Evolutionary conservation across 2,329 filamentous ascomycete species (phyloP).

Genomic region (Harringtonia aguacate): DNA sequence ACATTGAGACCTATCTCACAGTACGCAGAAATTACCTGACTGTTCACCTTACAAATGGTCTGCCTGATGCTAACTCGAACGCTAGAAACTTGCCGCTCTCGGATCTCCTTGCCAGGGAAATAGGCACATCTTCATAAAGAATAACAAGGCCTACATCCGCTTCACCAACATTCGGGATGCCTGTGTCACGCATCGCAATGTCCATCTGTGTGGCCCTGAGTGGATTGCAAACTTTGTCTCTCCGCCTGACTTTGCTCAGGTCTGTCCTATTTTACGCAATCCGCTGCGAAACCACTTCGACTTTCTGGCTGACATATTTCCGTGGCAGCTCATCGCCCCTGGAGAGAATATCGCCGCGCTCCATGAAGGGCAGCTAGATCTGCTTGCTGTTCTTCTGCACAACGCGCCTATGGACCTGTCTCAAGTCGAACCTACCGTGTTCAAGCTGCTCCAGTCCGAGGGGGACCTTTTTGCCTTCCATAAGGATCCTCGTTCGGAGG

Average conservation of each 20-base stretch:
- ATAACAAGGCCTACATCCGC: conserved; percentile 38
- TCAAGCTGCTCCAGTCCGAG: conserved; percentile 30
- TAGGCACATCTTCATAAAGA: conserved; percentile 22
- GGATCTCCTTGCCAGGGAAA: conserved; percentile 25
- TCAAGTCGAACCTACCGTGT: conserved; percentile 26
- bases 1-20: conserved; percentile 32
- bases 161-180: conserved; percentile 54
- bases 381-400: conserved; percentile 27
- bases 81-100: conserved; percentile 28
- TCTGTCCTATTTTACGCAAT: conserved; percentile 12
- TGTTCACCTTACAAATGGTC: not conserved
- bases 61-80: not conserved
- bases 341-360: conserved; percentile 22
- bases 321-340: conserved; percentile 17
- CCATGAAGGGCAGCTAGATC: conserved; percentile 44
- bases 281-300: too few relatives aligned
- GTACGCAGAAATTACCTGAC: conserved; percentile 26
- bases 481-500: conserved; percentile 26
- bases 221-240: conserved; percentile 37
- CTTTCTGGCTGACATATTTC: too few relatives aligned
- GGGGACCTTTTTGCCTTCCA: conserved; percentile 44
- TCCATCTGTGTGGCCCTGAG: conserved; percentile 28
- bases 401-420: conserved; percentile 9
- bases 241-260: conserved; percentile 32
- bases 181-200: conserved; percentile 34